phyloP scores from a whole-genome alignment of 179 eudicot species.

The Nepenthes alata region DNA sequence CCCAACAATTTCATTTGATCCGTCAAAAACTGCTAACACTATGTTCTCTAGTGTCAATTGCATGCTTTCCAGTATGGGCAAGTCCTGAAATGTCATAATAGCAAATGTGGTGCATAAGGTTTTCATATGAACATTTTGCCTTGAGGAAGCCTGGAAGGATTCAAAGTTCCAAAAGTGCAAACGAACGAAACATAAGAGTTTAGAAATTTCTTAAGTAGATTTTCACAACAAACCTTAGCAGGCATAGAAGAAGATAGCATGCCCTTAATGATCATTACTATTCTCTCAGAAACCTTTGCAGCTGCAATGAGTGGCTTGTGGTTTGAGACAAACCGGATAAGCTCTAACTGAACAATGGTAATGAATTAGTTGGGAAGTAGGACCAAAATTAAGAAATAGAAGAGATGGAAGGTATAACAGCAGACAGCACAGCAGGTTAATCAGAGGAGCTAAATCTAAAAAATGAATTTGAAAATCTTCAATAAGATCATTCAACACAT shows the following conservation, averaged over 20 bases:
- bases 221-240: slow-evolving; percentile 40
- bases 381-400: neutral
- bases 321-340: slow-evolving; percentile 63
- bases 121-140: neutral
- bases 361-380: neutral
- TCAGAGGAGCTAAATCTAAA: slow-evolving; percentile 1
- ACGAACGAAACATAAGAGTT: neutral
- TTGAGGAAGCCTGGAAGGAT: neutral
- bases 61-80: slow-evolving; percentile 83
- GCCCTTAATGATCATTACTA: slow-evolving; percentile 36
- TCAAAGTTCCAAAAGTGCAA: neutral
- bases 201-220: neutral
- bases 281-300: slow-evolving; percentile 60
- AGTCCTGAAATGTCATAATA: slow-evolving; percentile 34
- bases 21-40: slow-evolving; percentile 65
- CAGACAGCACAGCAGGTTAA: neutral
- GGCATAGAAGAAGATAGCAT: slow-evolving; percentile 41
- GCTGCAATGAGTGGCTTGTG: slow-evolving; percentile 73
- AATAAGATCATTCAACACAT: neutral
- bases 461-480: neutral
- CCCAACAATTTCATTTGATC: slow-evolving; percentile 43
- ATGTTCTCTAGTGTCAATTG: slow-evolving; percentile 71
- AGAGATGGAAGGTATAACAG: neutral
- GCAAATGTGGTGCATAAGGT: neutral
- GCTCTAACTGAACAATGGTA: slow-evolving; percentile 60